Base-by-base conservation (phyloP, 2,329 filamentous ascomycete genomes). In the Penicillium paneum region DNA sequence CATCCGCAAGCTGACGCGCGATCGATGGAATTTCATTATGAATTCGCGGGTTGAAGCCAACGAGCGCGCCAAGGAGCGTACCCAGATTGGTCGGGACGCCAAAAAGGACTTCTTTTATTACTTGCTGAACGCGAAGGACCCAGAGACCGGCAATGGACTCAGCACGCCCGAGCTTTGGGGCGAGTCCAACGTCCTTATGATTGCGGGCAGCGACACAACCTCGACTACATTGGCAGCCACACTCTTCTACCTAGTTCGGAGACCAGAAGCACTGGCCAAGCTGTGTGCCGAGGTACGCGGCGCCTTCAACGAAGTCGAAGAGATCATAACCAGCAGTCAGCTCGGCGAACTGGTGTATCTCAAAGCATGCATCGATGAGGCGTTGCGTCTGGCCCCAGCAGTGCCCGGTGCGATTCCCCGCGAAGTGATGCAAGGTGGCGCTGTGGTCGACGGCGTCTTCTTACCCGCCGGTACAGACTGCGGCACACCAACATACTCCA, bases 51-150 rank as follows among this genome's bases (percentile, higher is more conserved):
- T 78, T 2, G 87, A 89, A 71, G 79, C 88, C 38, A 80, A 80
- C 13, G 83, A 89, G 64, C 81, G 87, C 24, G 88, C 85, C 45
- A 83, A 84, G 51, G 72, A 75, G 52, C 68, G 71, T 21, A 61
- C 71, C 57, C 75, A 87, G 26, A 85, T 85, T 28, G 83, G 84
- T 60, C 83, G 82, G 60, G 85, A 81, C 44, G 85, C 84, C 63
- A 85, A 87, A 32, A 84, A 86, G 53, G 88, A 90, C 67, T 90
- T 90, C 76, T 90, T 90, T 75, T 86, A 89, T 72, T 85, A 90
- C 69, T 79, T 91, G 11, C 80, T 90, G 56, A 86, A 85, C 65
- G 87, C 87, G 8, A 82, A 82, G 36, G 87, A 90, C 61, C 86
- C 86, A 12, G 86, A 89, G 66, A 89, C 86, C 0, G 86, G 86